Percentiles rank a stretch among this genome's conserved stretches.
Evolutionary conservation across 2,329 filamentous ascomycete genomes (phyloP).

Genomic region (Calonectria pseudoreteaudii): DNA sequence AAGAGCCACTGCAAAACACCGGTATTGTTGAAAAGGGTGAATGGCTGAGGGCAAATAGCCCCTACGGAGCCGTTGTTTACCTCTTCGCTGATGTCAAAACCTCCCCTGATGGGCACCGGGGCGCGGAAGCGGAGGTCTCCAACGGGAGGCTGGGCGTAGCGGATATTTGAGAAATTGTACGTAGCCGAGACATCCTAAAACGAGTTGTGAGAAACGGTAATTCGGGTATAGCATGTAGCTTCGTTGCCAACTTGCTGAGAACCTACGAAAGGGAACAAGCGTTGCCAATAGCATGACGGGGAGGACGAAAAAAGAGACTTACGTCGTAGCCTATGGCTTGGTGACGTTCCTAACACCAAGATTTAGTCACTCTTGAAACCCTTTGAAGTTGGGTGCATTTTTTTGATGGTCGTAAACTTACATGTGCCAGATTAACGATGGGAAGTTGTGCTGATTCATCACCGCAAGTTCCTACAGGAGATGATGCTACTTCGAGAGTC

Average conservation of each 20-base stretch:
- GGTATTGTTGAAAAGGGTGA: constrained; percentile 17
- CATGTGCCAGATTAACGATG: background rate
- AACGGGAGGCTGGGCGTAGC: constrained; percentile 34
- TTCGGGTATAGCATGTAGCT: too few relatives aligned
- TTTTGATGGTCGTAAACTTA: background rate
- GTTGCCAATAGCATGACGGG: too few relatives aligned
- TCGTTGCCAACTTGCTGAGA: too few relatives aligned
- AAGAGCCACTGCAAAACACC: background rate
- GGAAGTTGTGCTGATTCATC: background rate
- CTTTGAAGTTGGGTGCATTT: too few relatives aligned
- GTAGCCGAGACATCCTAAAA: background rate
- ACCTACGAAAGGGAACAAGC: too few relatives aligned
- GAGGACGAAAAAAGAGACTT: too few relatives aligned
- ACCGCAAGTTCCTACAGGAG: background rate
- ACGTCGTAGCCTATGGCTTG: constrained; percentile 21
- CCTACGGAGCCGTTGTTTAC: constrained; percentile 27
- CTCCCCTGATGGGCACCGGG: constrained; percentile 17
- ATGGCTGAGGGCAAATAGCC: constrained; percentile 32
- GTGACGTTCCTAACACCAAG: constrained; percentile 14
- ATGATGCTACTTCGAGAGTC: background rate
- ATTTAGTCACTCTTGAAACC: background rate
- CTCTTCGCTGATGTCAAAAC: background rate
- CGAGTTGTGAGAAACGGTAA: too few relatives aligned
- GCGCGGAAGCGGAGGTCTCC: constrained; percentile 36
- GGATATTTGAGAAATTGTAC: constrained; percentile 42